A percentile compares a stretch with the other conserved stretches of the same genome.
Evolutionary conservation across 2,329 filamentous ascomycete species (phyloP).

Genomic region (Colletotrichum kahawae): DNA sequence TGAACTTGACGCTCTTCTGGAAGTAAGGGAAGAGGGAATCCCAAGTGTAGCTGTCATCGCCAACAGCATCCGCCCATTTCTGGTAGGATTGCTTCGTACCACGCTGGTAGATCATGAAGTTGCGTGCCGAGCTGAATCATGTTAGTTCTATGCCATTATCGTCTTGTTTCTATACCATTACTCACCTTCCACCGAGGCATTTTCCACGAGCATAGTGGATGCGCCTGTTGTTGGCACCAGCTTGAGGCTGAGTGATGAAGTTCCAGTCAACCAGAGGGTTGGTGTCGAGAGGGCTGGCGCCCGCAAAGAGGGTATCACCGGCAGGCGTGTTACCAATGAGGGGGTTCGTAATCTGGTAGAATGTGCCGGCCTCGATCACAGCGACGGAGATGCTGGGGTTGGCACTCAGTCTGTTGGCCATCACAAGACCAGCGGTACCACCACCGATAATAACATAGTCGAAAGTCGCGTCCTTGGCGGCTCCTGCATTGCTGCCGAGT

Average conservation of each 20-base stretch:
- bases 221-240: constrained; percentile 26
- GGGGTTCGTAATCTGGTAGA: constrained; percentile 34
- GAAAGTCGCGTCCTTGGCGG: constrained; percentile 13
- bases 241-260: constrained; percentile 29
- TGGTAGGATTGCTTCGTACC: constrained; percentile 28
- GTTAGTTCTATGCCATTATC: background rate
- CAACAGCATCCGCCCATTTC: constrained; percentile 36
- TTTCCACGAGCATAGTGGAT: constrained; percentile 43
- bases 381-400: constrained; percentile 33
- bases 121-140: constrained; percentile 25
- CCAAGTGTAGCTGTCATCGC: constrained; percentile 33
- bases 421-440: constrained; percentile 39
- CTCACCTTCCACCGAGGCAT: constrained; percentile 32
- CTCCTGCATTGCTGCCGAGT: constrained; percentile 6
- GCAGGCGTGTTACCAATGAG: constrained; percentile 28
- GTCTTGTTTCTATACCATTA: background rate
- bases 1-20: constrained; percentile 35
- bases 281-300: constrained; percentile 4
- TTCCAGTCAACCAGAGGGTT: constrained; percentile 35
- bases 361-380: constrained; percentile 41
- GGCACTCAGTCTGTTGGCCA: constrained; percentile 36
- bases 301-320: background rate
- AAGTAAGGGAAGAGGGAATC: constrained; percentile 35
- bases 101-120: constrained; percentile 33
- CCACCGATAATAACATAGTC: constrained; percentile 38